These are phyloP conservation scores for Hansfordia pulvinata DNA, from an alignment of 2,329 filamentous ascomycete genomes.

Conservation along the genomic window DNA sequence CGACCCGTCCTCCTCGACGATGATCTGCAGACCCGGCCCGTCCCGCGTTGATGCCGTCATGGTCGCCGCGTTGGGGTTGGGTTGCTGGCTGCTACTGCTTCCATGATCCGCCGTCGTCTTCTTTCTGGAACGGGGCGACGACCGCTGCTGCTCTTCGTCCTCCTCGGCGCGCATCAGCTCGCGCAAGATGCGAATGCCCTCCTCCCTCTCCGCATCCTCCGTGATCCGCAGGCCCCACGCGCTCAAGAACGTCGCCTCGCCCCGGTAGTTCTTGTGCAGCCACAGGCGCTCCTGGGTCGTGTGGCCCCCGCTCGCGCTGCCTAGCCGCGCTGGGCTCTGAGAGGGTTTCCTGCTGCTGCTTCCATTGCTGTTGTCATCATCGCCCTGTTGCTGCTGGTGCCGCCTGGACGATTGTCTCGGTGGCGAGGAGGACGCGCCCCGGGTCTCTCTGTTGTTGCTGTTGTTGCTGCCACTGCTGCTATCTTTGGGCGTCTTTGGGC, in stretches of 20 bases:
- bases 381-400: no score
- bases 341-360: no score
- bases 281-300: slow-evolving; percentile 12
- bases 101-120: no score
- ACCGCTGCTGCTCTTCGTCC: slow-evolving; percentile 6
- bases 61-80: neutral
- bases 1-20: slow-evolving; percentile 7
- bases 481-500: no score
- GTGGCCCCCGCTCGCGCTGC: no score
- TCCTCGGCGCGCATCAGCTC: slow-evolving; percentile 12
- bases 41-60: slow-evolving; percentile 3
- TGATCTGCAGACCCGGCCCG: slow-evolving; percentile 6
- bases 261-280: slow-evolving; percentile 14
- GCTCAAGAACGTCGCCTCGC: slow-evolving; percentile 13
- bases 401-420: no score
- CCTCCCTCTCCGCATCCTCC: slow-evolving; percentile 11
- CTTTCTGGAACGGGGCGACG: slow-evolving; percentile 2
- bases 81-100: slow-evolving; percentile 3
- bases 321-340: no score
- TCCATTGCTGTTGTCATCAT: no score
- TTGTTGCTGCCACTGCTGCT: no score
- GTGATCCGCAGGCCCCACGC: slow-evolving; percentile 14
- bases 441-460: no score
- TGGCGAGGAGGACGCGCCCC: no score
- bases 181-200: slow-evolving; percentile 10